Conservation (phyloP, 2,329 filamentous ascomycete species). For the Chrysosporium queenslandicum region DNA sequence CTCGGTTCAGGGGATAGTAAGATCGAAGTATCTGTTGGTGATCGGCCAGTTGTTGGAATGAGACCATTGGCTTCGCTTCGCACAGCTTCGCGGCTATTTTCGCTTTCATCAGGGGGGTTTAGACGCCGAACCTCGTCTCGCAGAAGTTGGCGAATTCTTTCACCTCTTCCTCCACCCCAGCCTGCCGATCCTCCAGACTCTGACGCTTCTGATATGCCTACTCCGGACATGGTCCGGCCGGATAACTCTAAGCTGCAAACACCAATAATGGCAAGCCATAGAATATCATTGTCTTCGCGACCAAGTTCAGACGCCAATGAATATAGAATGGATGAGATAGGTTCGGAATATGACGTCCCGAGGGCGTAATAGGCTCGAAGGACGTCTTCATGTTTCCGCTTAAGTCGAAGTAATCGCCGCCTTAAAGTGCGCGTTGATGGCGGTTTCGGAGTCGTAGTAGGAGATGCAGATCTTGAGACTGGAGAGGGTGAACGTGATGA, state of each 20-base stretch:
- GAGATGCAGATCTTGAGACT: slow-evolving; percentile 33
- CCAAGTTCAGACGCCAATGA: slow-evolving; percentile 89
- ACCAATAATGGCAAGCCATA: slow-evolving; percentile 92
- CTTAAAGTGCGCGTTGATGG: slow-evolving; percentile 64
- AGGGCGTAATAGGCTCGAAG: slow-evolving; percentile 75
- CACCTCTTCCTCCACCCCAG: slow-evolving; percentile 73
- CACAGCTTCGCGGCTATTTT: slow-evolving; percentile 50
- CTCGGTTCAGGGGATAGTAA: slow-evolving; percentile 86
- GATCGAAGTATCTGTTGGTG: slow-evolving; percentile 84
- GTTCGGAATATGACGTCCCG: slow-evolving; percentile 86
- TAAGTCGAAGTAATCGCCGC: slow-evolving; percentile 62
- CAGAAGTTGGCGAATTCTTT: slow-evolving; percentile 72
- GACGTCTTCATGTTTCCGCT: slow-evolving; percentile 64
- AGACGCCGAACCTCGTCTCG: slow-evolving; percentile 88
- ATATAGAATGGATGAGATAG: slow-evolving; percentile 88
- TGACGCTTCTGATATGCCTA: slow-evolving; percentile 53
- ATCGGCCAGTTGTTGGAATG: slow-evolving; percentile 78
- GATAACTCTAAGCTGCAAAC: slow-evolving; percentile 91
- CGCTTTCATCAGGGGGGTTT: slow-evolving; percentile 62
- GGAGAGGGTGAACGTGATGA: slow-evolving; percentile 40
- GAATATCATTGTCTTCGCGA: slow-evolving; percentile 87
- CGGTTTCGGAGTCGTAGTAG: slow-evolving; percentile 42
- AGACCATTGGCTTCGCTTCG: slow-evolving; percentile 62
- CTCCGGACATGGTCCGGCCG: slow-evolving; percentile 70
- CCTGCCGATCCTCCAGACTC: slow-evolving; percentile 50